These are phyloP conservation scores for Bipolaris oryzae DNA, from an alignment of 2,329 filamentous ascomycete genomes.

Conservation along the genomic window DNA sequence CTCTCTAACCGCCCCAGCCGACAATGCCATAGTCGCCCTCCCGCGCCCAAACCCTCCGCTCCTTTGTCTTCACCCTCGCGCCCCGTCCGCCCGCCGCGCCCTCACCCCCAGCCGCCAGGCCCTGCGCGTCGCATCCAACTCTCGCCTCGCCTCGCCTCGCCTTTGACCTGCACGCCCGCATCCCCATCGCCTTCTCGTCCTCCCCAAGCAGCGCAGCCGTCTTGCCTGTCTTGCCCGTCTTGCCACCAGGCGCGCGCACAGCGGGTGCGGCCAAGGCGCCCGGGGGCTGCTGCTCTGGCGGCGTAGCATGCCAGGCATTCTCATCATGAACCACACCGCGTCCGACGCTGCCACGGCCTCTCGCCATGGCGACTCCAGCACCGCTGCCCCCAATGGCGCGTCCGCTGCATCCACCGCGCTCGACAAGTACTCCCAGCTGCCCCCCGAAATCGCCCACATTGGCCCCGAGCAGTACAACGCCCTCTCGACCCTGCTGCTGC, in stretches of 20 bases:
- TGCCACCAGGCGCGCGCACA: conserved; percentile 11
- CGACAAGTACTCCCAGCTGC: conserved; percentile 42
- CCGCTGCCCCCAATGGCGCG: conserved; percentile 24
- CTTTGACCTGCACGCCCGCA: background rate
- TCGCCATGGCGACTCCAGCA: conserved; percentile 38
- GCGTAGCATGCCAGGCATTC: conserved; percentile 56
- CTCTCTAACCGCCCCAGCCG: conserved; percentile 6
- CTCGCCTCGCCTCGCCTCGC: too few species aligned
- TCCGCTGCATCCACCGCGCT: conserved; percentile 13
- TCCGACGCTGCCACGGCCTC: conserved; percentile 40
- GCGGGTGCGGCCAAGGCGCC: conserved; percentile 41
- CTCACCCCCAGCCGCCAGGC: background rate
- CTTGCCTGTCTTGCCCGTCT: too few species aligned
- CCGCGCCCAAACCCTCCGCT: conserved; percentile 1
- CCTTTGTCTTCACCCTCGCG: conserved; percentile 15
- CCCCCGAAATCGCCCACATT: conserved; percentile 69
- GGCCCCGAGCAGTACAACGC: conserved; percentile 73
- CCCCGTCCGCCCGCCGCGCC: conserved; percentile 16
- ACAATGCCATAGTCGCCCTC: conserved; percentile 10
- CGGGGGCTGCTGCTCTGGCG: conserved; percentile 35
- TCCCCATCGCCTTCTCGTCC: too few species aligned
- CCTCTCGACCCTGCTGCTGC: conserved; percentile 73
- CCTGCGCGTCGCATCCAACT: background rate
- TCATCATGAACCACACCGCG: conserved; percentile 56
- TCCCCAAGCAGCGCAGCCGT: background rate